Evolutionary conservation across 2,329 filamentous ascomycete species (phyloP), one percentile per base, ranked within the genome.

Genomic region (Fusarium pseudocircinatum): DNA sequence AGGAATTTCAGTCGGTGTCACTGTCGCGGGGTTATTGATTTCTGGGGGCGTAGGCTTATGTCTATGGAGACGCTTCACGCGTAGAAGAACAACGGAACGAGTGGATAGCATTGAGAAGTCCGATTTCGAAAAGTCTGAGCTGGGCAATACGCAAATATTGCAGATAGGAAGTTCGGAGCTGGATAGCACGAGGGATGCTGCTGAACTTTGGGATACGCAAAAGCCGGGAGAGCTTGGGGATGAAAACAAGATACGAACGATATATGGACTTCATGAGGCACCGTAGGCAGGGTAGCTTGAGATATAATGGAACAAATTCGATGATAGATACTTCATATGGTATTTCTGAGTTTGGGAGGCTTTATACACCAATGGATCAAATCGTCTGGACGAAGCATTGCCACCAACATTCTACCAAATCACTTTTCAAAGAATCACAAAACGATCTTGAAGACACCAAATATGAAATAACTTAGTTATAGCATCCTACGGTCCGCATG

Each of bases 201-300:
- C 49, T 18, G 65, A 68, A 4, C 65, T 68, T 4, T 68, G 63
- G 47, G 63, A 68, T 34, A 68, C 65, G 0, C 65, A 68, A 4
- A 68, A 54, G 1, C 42, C 28, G 4, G 65, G 54, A 10, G 65
- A 68, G 4, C 12, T 68, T 2, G 56, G 54, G 0, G 65, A 68
- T 3, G 56, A 68, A n/a, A 68, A 68, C 1, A 68, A 68, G 53
- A 32, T 68, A 2, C 30, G 47, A 4, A 60, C 22, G 5, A 5
- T 68, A 26, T 24, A 49, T 14, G 65, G 63, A 9, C 47, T 68
- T 18, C 37, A 68, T 7, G 65, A 68, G 2, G 63, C 65, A 7
- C 63, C 65, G 12, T 67, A 26, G 28, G 4, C 9, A 22, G 7
- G 7, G 2, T 11, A 18, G 8, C 14, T 1, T 4, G 22, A 16